Evolutionary conservation across 495 filamentous ascomycete species (phyloP).

Genomic region (Penicillium desertorum): DNA sequence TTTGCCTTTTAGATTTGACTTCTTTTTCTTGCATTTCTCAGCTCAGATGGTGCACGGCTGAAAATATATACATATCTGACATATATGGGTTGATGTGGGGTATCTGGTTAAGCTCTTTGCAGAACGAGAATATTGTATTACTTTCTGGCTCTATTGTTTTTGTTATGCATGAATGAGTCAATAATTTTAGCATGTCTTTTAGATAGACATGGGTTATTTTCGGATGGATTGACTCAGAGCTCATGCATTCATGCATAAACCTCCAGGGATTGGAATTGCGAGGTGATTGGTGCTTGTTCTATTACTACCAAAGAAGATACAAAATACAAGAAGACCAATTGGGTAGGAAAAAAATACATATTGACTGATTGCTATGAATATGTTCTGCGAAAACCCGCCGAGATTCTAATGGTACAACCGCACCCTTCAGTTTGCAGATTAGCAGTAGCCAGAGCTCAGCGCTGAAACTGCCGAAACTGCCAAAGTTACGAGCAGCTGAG

Average conservation of each 20-base stretch:
- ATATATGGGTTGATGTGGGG: not conserved
- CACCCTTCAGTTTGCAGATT: conserved; percentile 10
- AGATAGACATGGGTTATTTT: not conserved
- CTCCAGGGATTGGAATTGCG: too few species aligned
- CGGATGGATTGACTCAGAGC: conserved; percentile 1
- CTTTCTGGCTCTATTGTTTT: not conserved
- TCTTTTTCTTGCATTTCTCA: not conserved
- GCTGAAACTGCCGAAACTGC: conserved; percentile 12
- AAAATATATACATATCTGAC: not conserved
- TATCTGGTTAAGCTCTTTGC: not conserved
- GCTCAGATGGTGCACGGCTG: not conserved
- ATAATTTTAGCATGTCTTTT: not conserved
- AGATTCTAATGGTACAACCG: conserved; percentile 23
- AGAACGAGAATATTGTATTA: not conserved
- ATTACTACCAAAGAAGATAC: not conserved
- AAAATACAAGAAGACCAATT: not conserved
- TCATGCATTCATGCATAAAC: not conserved
- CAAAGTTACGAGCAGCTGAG: conserved; percentile 22
- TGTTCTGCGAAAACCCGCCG: conserved; percentile 21
- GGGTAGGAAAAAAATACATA: conserved; percentile 9
- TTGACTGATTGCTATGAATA: conserved; percentile 24
- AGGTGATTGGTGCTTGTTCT: not conserved
- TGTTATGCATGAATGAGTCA: not conserved
- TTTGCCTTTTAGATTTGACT: not conserved
- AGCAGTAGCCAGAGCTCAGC: conserved; percentile 6